Conservation (phyloP, 2,329 filamentous ascomycete species). For the Fusarium mundagurra region DNA sequence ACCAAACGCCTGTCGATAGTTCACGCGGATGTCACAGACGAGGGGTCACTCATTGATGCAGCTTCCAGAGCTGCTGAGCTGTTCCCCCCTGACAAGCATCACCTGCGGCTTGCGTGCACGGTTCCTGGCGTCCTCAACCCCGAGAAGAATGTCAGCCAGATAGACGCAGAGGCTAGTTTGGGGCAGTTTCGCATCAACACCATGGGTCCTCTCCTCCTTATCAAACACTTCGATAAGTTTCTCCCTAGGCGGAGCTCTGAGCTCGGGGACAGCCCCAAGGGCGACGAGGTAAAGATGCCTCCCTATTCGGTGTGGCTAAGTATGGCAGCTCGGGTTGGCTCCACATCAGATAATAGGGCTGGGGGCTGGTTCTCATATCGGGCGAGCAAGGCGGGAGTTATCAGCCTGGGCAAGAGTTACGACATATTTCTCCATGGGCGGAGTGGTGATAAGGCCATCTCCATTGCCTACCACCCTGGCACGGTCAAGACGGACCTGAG, state of each 20-base stretch:
- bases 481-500: slow-evolving; percentile 82
- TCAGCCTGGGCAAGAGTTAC: slow-evolving; percentile 75
- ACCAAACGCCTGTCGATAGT: slow-evolving; percentile 53
- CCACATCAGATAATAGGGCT: slow-evolving; percentile 74
- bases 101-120: slow-evolving; percentile 75
- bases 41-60: slow-evolving; percentile 69
- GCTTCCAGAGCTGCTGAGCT: slow-evolving; percentile 58
- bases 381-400: slow-evolving; percentile 78
- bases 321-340: slow-evolving; percentile 82
- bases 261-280: slow-evolving; percentile 40
- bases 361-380: slow-evolving; percentile 89
- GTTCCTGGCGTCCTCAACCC: slow-evolving; percentile 78
- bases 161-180: slow-evolving; percentile 69
- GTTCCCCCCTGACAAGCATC: slow-evolving; percentile 61
- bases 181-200: slow-evolving; percentile 78
- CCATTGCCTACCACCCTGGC: slow-evolving; percentile 79
- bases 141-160: slow-evolving; percentile 75
- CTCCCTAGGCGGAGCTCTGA: slow-evolving; percentile 68
- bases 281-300: slow-evolving; percentile 52
- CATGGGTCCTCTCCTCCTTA: slow-evolving; percentile 77
- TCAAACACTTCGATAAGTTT: slow-evolving; percentile 78
- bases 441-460: slow-evolving; percentile 70
- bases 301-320: slow-evolving; percentile 72
- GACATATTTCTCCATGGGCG: slow-evolving; percentile 71
- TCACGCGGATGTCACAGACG: slow-evolving; percentile 63